phyloP scores from a whole-genome alignment of 1,284 basidiomycete species.

The Marasmius oreades region DNA sequence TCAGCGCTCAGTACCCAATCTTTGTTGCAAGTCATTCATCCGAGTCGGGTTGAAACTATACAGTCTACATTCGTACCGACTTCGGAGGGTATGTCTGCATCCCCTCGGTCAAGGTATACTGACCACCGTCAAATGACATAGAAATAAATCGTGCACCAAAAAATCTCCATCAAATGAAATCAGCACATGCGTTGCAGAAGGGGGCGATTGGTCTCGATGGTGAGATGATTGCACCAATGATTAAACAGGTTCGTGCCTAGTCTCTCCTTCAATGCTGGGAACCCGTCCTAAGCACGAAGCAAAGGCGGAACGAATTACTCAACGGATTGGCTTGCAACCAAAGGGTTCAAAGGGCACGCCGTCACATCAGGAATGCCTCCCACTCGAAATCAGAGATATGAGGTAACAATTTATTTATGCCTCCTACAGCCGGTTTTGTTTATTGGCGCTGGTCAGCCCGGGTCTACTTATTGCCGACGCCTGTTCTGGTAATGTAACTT shows the following conservation, averaged over 20 bases:
- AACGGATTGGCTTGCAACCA: too few relatives aligned
- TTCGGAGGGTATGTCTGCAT: slow-evolving; percentile 47
- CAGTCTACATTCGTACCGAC: slow-evolving; percentile 81
- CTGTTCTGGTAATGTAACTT: too few relatives aligned
- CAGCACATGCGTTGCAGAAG: slow-evolving; percentile 39
- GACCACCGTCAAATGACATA: slow-evolving; percentile 25
- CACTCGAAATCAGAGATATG: too few relatives aligned
- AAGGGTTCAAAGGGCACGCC: too few relatives aligned
- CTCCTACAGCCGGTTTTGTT: too few relatives aligned
- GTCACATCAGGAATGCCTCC: too few relatives aligned
- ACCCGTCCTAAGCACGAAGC: not conserved
- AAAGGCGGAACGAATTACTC: not conserved
- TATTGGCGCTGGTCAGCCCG: too few relatives aligned
- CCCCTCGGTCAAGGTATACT: not conserved
- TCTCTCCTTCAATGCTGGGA: not conserved
- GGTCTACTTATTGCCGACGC: too few relatives aligned
- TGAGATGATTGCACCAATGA: slow-evolving; percentile 91
- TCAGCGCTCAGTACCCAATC: too few relatives aligned
- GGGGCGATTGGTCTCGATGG: slow-evolving; percentile 56
- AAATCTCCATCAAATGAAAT: slow-evolving; percentile 67
- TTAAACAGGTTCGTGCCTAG: slow-evolving; percentile 60
- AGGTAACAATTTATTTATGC: too few relatives aligned
- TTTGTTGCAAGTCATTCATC: slow-evolving; percentile 90
- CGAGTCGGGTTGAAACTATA: slow-evolving; percentile 77
- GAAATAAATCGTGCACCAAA: slow-evolving; percentile 81